Conservation (phyloP, 306 rosid genomes). For the Lagenaria siceraria region DNA sequence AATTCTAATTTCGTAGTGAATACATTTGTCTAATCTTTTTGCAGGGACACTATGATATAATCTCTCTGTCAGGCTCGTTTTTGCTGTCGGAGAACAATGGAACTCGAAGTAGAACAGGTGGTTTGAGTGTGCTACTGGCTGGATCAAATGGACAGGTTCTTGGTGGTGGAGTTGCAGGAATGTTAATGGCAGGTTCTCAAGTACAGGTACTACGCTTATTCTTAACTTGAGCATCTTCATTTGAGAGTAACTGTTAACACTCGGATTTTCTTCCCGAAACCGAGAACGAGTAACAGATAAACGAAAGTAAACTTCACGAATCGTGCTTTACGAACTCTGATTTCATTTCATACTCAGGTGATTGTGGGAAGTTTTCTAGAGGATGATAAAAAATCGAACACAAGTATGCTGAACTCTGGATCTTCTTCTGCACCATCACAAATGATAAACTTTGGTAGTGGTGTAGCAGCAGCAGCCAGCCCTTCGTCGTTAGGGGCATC, state of each 20-base stretch:
- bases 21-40: background rate
- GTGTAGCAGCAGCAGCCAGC: constrained; percentile 28
- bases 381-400: constrained; percentile 39
- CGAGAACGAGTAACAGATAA: background rate
- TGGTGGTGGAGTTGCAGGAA: constrained; percentile 70
- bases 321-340: background rate
- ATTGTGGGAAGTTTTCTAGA: constrained; percentile 54
- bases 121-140: constrained; percentile 41
- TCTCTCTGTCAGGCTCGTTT: constrained; percentile 49
- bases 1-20: background rate
- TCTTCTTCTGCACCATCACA: constrained; percentile 34
- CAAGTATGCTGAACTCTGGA: constrained; percentile 32
- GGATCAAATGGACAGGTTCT: constrained; percentile 51
- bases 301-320: background rate
- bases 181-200: constrained; percentile 48
- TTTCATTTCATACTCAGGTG: constrained; percentile 28
- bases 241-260: background rate
- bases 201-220: constrained; percentile 47
- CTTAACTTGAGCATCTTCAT: background rate
- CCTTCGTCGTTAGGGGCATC: constrained; percentile 54
- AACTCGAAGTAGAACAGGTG: constrained; percentile 25
- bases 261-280: background rate
- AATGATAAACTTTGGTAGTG: constrained; percentile 42
- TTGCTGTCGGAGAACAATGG: constrained; percentile 31
- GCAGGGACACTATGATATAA: constrained; percentile 69